Evolutionary conservation across 345 rosid species (phyloP).

Genomic region (Euclidium syriacum): DNA sequence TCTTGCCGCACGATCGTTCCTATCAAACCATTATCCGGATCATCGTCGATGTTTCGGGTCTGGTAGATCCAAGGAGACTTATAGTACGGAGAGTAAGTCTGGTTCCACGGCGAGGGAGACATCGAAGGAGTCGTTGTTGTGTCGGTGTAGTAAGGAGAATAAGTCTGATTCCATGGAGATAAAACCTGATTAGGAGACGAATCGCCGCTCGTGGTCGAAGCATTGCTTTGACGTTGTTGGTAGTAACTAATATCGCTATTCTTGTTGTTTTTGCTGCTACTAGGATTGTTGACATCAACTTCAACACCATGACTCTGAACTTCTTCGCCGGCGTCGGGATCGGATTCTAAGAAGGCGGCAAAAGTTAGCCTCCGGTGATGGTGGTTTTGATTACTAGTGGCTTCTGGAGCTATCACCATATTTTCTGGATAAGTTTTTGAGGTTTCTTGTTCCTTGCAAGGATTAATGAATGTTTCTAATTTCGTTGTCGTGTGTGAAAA

Average conservation of each 20-base stretch:
- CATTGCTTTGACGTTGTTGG: constrained; percentile 25
- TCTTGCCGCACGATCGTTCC: constrained; percentile 59
- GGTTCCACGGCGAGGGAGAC: constrained; percentile 58
- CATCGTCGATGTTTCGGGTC: constrained; percentile 3
- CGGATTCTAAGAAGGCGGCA: constrained; percentile 51
- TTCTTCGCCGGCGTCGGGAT: constrained; percentile 26
- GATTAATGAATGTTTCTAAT: background rate
- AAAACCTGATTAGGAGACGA: constrained; percentile 40
- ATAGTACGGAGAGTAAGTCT: constrained; percentile 40
- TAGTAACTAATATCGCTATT: background rate
- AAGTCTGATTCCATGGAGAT: constrained; percentile 49
- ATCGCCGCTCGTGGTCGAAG: constrained; percentile 39
- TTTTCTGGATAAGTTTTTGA: background rate
- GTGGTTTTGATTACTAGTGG: background rate
- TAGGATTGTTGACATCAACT: constrained; percentile 2
- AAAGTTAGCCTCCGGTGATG: constrained; percentile 45
- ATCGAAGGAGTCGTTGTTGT: constrained; percentile 40
- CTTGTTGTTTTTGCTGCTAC: constrained; percentile 16
- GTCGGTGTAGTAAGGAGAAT: constrained; percentile 48
- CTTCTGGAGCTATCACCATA: constrained; percentile 23
- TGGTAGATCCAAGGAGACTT: constrained; percentile 44
- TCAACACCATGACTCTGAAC: constrained; percentile 24
- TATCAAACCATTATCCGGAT: constrained; percentile 34
- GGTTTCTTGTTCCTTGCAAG: background rate
- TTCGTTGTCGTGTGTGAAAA: constrained; percentile 13